Percentiles rank a stretch among this genome's conserved stretches.
Conservation (phyloP, 495 filamentous ascomycete species). For the Podospora fimiseda region DNA sequence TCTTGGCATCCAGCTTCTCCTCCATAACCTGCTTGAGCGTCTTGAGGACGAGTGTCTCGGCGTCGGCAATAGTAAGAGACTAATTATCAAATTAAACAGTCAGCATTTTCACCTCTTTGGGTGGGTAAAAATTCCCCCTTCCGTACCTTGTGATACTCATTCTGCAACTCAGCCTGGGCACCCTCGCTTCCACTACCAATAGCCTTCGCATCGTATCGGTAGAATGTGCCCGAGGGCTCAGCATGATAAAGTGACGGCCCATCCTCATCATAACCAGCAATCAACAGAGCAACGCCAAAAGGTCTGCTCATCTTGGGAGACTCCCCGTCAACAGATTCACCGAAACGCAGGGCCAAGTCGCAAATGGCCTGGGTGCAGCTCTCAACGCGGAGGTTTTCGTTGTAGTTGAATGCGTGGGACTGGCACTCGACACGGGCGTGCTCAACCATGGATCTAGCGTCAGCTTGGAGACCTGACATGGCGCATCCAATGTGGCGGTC, state of each 20-base stretch:
- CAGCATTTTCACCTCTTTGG: neutral
- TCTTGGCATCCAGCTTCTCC: slow-evolving; percentile 97
- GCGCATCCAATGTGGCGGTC: slow-evolving; percentile 97
- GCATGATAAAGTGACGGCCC: slow-evolving; percentile 97
- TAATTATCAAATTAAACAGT: slow-evolving; percentile 22
- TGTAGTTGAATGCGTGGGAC: slow-evolving; percentile 94
- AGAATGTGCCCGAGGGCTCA: slow-evolving; percentile 95
- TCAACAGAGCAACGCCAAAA: slow-evolving; percentile 93
- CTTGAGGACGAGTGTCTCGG: slow-evolving; percentile 92
- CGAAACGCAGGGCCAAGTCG: slow-evolving; percentile 91
- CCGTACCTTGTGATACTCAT: slow-evolving; percentile 85
- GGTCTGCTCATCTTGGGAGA: slow-evolving; percentile 97
- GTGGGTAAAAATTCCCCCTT: neutral
- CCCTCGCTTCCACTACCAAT: slow-evolving; percentile 96
- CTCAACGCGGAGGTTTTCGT: slow-evolving; percentile 88
- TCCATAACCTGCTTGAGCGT: slow-evolving; percentile 99
- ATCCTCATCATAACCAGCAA: slow-evolving; percentile 95
- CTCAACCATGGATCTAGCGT: slow-evolving; percentile 93
- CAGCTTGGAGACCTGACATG: slow-evolving; percentile 95
- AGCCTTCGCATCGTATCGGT: slow-evolving; percentile 97
- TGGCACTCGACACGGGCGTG: slow-evolving; percentile 97
- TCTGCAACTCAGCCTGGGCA: slow-evolving; percentile 94
- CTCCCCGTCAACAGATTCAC: slow-evolving; percentile 95
- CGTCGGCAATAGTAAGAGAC: slow-evolving; percentile 87
- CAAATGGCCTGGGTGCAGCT: slow-evolving; percentile 98